These are phyloP conservation scores for Fomes fomentarius DNA, from an alignment of 1,284 basidiomycete genomes.

Conservation along the genomic window DNA sequence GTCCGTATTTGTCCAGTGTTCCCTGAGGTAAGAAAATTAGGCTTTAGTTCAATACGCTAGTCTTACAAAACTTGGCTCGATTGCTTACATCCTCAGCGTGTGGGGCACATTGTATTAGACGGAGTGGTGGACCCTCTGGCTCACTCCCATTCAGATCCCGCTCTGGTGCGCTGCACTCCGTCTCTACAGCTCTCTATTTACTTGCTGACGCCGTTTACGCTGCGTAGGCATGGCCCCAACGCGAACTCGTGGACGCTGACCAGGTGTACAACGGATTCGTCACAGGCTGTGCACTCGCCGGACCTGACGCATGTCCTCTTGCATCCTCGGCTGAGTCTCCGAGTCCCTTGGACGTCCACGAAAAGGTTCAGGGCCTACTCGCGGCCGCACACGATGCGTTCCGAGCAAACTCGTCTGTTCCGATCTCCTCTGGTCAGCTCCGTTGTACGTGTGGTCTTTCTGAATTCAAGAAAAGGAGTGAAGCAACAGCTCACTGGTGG, in stretches of 20 bases:
- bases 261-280: constrained; percentile 7
- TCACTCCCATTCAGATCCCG: neutral
- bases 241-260: constrained; percentile 1
- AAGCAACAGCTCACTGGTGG: neutral
- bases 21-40: constrained; percentile 12
- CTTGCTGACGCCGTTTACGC: too few species aligned
- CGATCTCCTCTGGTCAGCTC: constrained; percentile 6
- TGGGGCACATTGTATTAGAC: constrained; percentile 21
- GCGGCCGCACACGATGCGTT: constrained; percentile 3
- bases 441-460: neutral
- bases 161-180: neutral
- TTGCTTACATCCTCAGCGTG: constrained; percentile 8
- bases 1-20: constrained; percentile 2
- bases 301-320: constrained; percentile 5
- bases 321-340: neutral
- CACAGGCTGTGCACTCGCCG: constrained; percentile 17
- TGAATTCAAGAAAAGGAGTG: neutral
- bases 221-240: neutral
- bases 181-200: neutral
- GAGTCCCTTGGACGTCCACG: constrained; percentile 11
- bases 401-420: neutral
- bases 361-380: constrained; percentile 3
- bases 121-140: constrained; percentile 16
- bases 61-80: neutral
- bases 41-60: too few species aligned